A percentile compares a stretch with the other conserved stretches of the same genome.
phyloP scores from a whole-genome alignment of 352 stramenopile species.

The Pythium brachiatum region DNA sequence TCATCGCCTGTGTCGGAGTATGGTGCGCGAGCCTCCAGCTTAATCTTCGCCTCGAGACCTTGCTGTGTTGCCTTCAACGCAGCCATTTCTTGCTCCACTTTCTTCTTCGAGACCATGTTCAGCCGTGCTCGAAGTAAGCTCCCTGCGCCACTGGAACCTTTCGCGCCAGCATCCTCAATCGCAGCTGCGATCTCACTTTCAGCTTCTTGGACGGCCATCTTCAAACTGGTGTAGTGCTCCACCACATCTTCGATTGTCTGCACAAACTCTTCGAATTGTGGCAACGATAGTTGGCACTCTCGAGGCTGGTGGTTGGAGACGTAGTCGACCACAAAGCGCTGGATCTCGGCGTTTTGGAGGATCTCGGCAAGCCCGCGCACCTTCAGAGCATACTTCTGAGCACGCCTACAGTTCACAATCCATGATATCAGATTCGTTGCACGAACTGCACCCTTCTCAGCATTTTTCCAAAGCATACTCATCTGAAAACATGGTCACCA shows the following conservation, averaged over 20 bases:
- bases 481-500: constrained; percentile 55
- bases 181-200: constrained; percentile 56
- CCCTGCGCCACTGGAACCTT: constrained; percentile 12
- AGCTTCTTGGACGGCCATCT: constrained; percentile 47
- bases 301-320: constrained; percentile 27
- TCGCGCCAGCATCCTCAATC: constrained; percentile 23
- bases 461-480: constrained; percentile 34
- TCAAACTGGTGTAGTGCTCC: constrained; percentile 42
- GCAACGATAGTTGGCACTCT: constrained; percentile 27
- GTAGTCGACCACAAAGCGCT: constrained; percentile 64
- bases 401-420: constrained; percentile 10
- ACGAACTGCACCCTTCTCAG: background rate
- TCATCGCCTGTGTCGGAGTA: constrained; percentile 24
- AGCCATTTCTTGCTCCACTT: constrained; percentile 49
- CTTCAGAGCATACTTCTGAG: constrained; percentile 40
- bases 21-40: constrained; percentile 19
- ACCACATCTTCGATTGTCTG: constrained; percentile 55
- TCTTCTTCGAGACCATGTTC: constrained; percentile 56
- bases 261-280: constrained; percentile 55
- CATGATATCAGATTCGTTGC: background rate
- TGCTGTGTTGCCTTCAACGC: constrained; percentile 38
- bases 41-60: constrained; percentile 29
- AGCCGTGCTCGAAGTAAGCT: constrained; percentile 41
- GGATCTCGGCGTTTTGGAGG: constrained; percentile 37
- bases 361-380: constrained; percentile 49